These are phyloP conservation scores for Solanum clarkiae DNA, from an alignment of 257 asterid genomes.

Conservation along the genomic window DNA sequence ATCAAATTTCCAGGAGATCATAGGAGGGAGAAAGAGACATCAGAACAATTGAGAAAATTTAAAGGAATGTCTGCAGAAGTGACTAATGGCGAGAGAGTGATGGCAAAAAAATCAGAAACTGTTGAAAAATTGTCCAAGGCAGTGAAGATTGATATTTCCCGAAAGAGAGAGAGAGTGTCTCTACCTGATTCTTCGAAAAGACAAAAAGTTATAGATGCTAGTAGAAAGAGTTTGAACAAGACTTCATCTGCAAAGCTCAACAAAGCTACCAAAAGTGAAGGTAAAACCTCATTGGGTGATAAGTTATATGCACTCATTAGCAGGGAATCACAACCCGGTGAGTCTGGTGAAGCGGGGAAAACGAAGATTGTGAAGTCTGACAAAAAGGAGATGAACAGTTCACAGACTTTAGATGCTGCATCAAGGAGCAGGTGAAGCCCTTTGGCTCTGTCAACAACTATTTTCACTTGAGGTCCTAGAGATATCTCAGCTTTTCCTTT, in stretches of 20 bases:
- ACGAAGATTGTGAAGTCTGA: constrained; percentile 18
- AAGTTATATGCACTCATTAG: constrained; percentile 17
- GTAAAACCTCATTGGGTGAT: constrained; percentile 25
- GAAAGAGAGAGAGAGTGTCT: constrained; percentile 23
- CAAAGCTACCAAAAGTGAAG: constrained; percentile 11
- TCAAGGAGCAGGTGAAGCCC: constrained; percentile 44
- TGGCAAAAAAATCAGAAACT: constrained; percentile 16
- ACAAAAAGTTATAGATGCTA: constrained; percentile 15
- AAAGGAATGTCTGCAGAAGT: constrained; percentile 14
- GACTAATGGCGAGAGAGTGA: constrained; percentile 13
- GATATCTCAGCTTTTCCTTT: neutral
- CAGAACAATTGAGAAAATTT: constrained; percentile 8
- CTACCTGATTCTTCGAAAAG: constrained; percentile 14
- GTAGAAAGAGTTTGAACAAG: constrained; percentile 10
- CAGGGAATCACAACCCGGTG: constrained; percentile 19
- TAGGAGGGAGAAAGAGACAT: constrained; percentile 9
- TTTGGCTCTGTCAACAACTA: neutral
- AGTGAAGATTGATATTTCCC: constrained; percentile 16
- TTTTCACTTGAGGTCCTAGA: neutral
- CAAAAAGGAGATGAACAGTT: constrained; percentile 14
- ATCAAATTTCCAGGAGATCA: constrained; percentile 52
- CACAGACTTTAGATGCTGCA: constrained; percentile 38
- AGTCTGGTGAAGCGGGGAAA: constrained; percentile 13
- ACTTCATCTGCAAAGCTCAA: constrained; percentile 13
- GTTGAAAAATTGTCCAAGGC: constrained; percentile 21